Conservation (phyloP, 345 rosid species). For the Acer negundo region DNA sequence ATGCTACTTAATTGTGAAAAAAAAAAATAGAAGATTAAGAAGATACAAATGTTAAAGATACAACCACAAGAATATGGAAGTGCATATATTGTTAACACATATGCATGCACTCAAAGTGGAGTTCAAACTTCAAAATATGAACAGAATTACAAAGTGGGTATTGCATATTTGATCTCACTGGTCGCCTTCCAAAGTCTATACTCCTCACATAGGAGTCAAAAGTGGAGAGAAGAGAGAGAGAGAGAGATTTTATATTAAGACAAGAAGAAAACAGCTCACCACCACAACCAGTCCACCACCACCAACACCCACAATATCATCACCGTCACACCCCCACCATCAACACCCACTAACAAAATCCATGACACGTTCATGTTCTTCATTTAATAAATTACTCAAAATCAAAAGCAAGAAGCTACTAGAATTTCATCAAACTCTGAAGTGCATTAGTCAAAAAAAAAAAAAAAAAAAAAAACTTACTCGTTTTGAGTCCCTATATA, state of each 20-base stretch:
- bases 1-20: not conserved
- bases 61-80: not conserved
- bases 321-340: conserved; percentile 1
- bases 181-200: not conserved
- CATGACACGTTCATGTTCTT: conserved; percentile 9
- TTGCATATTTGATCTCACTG: not conserved
- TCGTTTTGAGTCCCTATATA: conserved; percentile 16
- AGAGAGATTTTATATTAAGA: not conserved
- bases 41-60: conserved; percentile 9
- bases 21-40: not conserved
- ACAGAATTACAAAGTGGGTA: not conserved
- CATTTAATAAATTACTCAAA: not conserved
- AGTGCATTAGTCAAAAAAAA: not conserved
- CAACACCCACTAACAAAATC: conserved; percentile 24
- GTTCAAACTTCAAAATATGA: conserved; percentile 8
- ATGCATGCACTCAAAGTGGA: conserved; percentile 16
- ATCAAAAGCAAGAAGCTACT: conserved; percentile 19
- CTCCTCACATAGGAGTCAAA: conserved; percentile 15
- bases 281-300: not conserved
- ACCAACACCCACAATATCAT: not conserved
- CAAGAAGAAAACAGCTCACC: not conserved
- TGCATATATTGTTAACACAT: not conserved
- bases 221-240: not conserved
- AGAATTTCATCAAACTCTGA: conserved; percentile 16
- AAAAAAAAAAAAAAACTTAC: not conserved